A percentile compares a stretch with the other conserved stretches of the same genome.
Evolutionary conservation across 805 yeast species (phyloP).

Genomic region (Barnettozyma pratensis): DNA sequence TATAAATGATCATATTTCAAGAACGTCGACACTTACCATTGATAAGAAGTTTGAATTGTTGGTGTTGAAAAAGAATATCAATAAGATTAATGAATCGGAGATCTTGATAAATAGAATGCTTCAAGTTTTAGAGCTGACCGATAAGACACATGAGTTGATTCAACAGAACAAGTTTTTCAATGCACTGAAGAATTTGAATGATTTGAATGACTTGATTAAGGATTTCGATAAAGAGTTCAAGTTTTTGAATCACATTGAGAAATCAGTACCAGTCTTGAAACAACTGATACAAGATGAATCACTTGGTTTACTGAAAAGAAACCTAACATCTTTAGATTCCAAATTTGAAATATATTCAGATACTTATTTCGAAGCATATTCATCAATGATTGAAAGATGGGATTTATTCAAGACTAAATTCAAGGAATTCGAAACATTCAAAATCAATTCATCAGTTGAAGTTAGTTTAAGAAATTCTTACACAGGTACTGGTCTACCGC

Average conservation of each 20-base stretch:
- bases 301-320: constrained; percentile 56
- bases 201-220: constrained; percentile 63
- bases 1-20: constrained; percentile 53
- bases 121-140: constrained; percentile 79
- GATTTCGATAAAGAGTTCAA: constrained; percentile 67
- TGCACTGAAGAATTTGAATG: constrained; percentile 80
- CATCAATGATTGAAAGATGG: constrained; percentile 58
- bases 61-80: constrained; percentile 56
- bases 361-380: constrained; percentile 48
- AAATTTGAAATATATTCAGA: constrained; percentile 48
- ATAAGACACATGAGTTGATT: constrained; percentile 77
- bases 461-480: constrained; percentile 60
- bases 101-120: constrained; percentile 66
- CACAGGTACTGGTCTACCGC: constrained; percentile 34
- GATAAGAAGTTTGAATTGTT: constrained; percentile 55
- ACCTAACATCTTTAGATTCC: constrained; percentile 51
- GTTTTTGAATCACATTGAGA: constrained; percentile 67
- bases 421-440: constrained; percentile 45
- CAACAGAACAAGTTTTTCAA: constrained; percentile 72
- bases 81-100: constrained; percentile 67
- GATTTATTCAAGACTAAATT: constrained; percentile 38
- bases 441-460: constrained; percentile 85
- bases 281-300: constrained; percentile 71
- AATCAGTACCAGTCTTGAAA: constrained; percentile 72
- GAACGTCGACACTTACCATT: constrained; percentile 62